Percentiles rank a stretch among this genome's conserved stretches.
phyloP scores from a whole-genome alignment of 2,329 filamentous ascomycete genomes.

The Hypoxylon sp. region DNA sequence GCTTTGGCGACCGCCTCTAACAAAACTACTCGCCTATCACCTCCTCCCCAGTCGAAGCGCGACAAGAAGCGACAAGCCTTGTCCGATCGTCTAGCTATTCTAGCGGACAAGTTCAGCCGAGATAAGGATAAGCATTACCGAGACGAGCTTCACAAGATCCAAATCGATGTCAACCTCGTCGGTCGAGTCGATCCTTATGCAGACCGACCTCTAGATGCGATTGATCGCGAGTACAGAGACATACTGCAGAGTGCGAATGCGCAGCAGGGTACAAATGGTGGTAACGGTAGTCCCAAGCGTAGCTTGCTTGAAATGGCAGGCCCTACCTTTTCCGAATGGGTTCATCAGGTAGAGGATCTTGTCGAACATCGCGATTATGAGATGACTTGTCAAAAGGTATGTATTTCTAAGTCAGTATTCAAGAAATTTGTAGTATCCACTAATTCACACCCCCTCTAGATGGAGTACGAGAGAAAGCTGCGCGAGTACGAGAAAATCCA shows the following conservation, averaged over 20 bases:
- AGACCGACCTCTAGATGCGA: slow-evolving; percentile 62
- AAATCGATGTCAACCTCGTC: slow-evolving; percentile 60
- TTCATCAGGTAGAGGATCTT: slow-evolving; percentile 87
- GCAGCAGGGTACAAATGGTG: slow-evolving; percentile 46
- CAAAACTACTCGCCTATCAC: slow-evolving; percentile 39
- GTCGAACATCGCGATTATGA: slow-evolving; percentile 90
- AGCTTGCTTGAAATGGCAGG: slow-evolving; percentile 82
- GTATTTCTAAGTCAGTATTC: slow-evolving; percentile 3
- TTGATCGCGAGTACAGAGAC: slow-evolving; percentile 61
- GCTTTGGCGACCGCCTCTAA: slow-evolving; percentile 39
- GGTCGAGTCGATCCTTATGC: slow-evolving; percentile 82
- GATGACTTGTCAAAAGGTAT: slow-evolving; percentile 84
- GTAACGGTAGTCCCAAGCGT: slow-evolving; percentile 60
- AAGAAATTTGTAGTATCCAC: slow-evolving; percentile 4
- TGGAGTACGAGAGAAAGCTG: slow-evolving; percentile 74
- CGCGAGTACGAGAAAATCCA: slow-evolving; percentile 72
- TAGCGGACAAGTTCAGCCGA: slow-evolving; percentile 44
- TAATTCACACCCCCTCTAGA: slow-evolving; percentile 59
- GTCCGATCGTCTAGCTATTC: slow-evolving; percentile 39
- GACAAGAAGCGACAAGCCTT: slow-evolving; percentile 46
- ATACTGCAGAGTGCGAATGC: slow-evolving; percentile 56
- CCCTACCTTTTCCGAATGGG: slow-evolving; percentile 86
- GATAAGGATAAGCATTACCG: slow-evolving; percentile 47
- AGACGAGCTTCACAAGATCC: slow-evolving; percentile 47
- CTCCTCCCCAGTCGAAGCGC: slow-evolving; percentile 45